A percentile compares a stretch with the other conserved stretches of the same genome.
Conservation (phyloP, 75 land plant genomes). For the Gnetum montanum region DNA sequence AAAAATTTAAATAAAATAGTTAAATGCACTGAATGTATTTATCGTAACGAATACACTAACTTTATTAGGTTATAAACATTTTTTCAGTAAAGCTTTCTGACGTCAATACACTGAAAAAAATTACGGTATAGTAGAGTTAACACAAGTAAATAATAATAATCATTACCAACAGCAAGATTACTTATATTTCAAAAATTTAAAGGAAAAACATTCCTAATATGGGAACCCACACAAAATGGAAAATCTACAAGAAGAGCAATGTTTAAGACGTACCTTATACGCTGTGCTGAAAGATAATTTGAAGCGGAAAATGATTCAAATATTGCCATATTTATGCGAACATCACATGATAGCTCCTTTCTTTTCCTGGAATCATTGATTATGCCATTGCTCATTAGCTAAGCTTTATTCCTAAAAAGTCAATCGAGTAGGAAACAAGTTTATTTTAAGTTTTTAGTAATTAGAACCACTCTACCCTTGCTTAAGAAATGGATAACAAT, state of each 20-base stretch:
- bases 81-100: no score
- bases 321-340: slow-evolving; percentile 52
- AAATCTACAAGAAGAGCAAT: neutral
- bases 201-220: neutral
- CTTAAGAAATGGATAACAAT: slow-evolving; percentile 33
- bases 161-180: neutral
- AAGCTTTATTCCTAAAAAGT: neutral
- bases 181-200: neutral
- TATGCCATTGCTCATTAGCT: slow-evolving; percentile 3
- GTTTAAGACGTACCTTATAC: slow-evolving; percentile 57
- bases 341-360: slow-evolving; percentile 40
- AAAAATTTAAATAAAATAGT: no score
- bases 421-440: neutral
- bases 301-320: slow-evolving; percentile 54
- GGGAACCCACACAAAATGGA: neutral
- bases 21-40: no score
- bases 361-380: slow-evolving; percentile 18
- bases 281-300: slow-evolving; percentile 78
- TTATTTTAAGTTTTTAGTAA: neutral
- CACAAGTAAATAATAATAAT: slow-evolving; percentile 2
- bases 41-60: no score
- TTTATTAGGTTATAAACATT: no score
- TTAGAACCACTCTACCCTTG: slow-evolving; percentile 34
- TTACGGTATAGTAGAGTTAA: no score
- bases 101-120: no score